Percentiles rank a stretch among this genome's conserved stretches.
Evolutionary conservation across 2,329 filamentous ascomycete species (phyloP).

Genomic region (Neofusicoccum ribis): DNA sequence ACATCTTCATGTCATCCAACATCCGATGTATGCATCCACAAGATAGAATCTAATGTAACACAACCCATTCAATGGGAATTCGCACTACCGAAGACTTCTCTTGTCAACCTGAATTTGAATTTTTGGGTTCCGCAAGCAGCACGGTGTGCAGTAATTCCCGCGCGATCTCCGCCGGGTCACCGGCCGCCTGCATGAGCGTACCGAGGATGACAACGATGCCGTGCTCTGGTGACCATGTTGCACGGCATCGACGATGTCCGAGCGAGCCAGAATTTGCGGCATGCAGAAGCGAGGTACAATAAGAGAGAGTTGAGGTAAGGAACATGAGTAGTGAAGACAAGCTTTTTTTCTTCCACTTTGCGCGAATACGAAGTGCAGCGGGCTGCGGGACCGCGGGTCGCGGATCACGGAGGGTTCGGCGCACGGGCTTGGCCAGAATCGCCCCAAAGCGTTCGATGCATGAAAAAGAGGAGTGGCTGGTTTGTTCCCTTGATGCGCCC

Average conservation of each 20-base stretch:
- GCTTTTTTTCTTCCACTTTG: constrained; percentile 5
- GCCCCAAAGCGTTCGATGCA: neutral
- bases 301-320: neutral
- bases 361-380: constrained; percentile 1
- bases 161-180: neutral
- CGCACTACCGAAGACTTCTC: neutral
- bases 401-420: neutral
- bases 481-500: too few species aligned
- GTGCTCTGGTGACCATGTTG: neutral
- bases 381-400: neutral
- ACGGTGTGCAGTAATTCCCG: neutral
- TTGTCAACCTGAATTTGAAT: neutral
- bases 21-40: constrained; percentile 9
- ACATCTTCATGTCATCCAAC: constrained; percentile 4
- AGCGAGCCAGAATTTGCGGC: neutral
- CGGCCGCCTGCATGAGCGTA: neutral
- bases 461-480: too few species aligned
- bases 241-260: neutral
- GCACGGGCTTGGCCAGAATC: neutral
- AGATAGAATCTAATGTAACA: constrained; percentile 9
- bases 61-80: neutral
- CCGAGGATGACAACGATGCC: neutral
- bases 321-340: constrained; percentile 15
- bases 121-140: neutral
- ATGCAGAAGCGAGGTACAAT: neutral